Conservation (phyloP, 352 stramenopile species). For the Chrysophaeum taylorii region DNA sequence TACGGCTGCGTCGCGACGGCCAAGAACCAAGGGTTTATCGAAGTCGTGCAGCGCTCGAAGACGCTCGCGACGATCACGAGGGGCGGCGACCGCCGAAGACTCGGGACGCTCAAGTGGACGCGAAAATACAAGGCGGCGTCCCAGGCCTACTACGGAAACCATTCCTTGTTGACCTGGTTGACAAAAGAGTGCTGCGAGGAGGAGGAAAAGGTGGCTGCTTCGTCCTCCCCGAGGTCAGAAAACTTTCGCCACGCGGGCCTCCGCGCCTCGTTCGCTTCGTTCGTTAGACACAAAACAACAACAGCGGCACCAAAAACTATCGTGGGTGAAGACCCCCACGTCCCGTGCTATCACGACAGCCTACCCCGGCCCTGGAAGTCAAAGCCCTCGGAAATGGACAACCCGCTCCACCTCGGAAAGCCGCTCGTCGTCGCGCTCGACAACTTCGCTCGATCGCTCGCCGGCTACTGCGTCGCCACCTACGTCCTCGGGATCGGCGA, state of each 20-base stretch:
- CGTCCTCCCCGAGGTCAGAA: too few species aligned
- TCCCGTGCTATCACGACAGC: too few species aligned
- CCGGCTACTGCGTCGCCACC: conserved; percentile 79
- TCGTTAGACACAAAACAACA: too few species aligned
- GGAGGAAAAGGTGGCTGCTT: neutral
- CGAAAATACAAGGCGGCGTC: neutral
- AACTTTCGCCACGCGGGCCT: too few species aligned
- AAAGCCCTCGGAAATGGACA: too few species aligned
- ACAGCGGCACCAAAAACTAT: too few species aligned
- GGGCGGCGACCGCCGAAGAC: neutral
- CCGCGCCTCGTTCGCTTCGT: too few species aligned
- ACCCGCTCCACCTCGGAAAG: too few species aligned
- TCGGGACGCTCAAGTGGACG: too few species aligned
- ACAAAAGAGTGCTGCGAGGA: neutral
- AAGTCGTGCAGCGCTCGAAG: conserved; percentile 68
- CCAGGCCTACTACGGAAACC: neutral
- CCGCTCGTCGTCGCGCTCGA: too few species aligned
- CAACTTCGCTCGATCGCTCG: conserved; percentile 72
- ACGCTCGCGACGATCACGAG: conserved; percentile 71
- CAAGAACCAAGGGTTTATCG: conserved; percentile 68
- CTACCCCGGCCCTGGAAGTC: too few species aligned
- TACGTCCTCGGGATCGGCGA: conserved; percentile 84
- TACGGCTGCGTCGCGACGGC: conserved; percentile 75
- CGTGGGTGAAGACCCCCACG: too few species aligned
- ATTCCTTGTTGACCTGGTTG: neutral